These are phyloP conservation scores for Fusarium buxicola DNA, from an alignment of 2,329 filamentous ascomycete species.

Conservation along the genomic window DNA sequence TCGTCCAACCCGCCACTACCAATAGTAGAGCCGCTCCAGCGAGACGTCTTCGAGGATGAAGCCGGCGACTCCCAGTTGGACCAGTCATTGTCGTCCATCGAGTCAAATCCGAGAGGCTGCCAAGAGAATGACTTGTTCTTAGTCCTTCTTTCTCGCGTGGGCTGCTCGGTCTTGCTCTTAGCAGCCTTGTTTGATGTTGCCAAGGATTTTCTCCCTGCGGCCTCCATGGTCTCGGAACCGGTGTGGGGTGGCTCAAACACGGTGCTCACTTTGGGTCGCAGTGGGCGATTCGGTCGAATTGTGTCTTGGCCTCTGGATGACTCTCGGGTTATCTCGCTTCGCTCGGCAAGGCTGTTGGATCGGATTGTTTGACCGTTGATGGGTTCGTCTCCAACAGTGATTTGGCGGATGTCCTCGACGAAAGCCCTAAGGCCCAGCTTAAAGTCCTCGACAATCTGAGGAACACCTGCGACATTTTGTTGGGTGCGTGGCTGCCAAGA, in stretches of 20 bases:
- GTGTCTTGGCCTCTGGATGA: slow-evolving; percentile 56
- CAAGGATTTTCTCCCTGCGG: slow-evolving; percentile 26
- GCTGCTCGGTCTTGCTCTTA: slow-evolving; percentile 45
- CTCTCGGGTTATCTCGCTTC: slow-evolving; percentile 35
- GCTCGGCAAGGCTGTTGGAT: slow-evolving; percentile 36
- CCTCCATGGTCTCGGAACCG: slow-evolving; percentile 23
- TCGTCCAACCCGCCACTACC: slow-evolving; percentile 56
- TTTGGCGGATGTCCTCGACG: slow-evolving; percentile 93
- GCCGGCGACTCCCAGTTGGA: slow-evolving; percentile 71
- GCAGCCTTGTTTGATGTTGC: slow-evolving; percentile 49
- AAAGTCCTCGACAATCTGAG: slow-evolving; percentile 90
- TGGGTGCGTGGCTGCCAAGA: slow-evolving; percentile 68
- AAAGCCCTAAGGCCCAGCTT: slow-evolving; percentile 93
- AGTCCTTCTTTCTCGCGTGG: slow-evolving; percentile 52
- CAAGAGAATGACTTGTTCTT: slow-evolving; percentile 69
- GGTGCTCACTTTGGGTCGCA: slow-evolving; percentile 57
- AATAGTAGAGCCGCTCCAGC: slow-evolving; percentile 73
- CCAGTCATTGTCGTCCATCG: slow-evolving; percentile 72
- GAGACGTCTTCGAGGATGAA: slow-evolving; percentile 63
- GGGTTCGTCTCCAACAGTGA: slow-evolving; percentile 94
- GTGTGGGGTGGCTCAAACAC: slow-evolving; percentile 54
- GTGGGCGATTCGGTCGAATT: slow-evolving; percentile 57
- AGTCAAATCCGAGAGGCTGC: slow-evolving; percentile 68
- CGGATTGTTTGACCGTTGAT: slow-evolving; percentile 63
- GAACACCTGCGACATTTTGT: slow-evolving; percentile 61